A percentile compares a stretch with the other conserved stretches of the same genome.
These are phyloP conservation scores for Pichia kudriavzevii DNA, from an alignment of 1,139 yeast species.

Conservation along the genomic window DNA sequence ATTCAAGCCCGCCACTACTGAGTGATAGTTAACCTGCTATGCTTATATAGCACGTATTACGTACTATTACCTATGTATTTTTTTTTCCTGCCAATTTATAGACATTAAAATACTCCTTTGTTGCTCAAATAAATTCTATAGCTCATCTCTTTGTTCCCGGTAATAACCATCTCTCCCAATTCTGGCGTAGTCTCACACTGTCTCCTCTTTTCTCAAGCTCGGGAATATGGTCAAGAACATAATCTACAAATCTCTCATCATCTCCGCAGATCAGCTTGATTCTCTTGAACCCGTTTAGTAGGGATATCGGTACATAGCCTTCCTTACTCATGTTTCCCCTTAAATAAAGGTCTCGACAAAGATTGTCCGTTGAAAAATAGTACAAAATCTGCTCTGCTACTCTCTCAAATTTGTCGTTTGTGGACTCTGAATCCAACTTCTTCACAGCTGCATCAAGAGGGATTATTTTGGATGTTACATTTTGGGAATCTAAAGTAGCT, in stretches of 20 bases:
- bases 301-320: slow-evolving; percentile 60
- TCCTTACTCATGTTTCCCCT: slow-evolving; percentile 68
- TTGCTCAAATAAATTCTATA: too few species aligned
- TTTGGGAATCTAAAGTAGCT: too few species aligned
- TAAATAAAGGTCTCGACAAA: slow-evolving; percentile 68
- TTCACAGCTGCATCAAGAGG: too few species aligned
- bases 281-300: slow-evolving; percentile 64
- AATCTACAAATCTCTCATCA: slow-evolving; percentile 35
- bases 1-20: slow-evolving; percentile 10
- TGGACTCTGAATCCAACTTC: too few species aligned
- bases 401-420: too few species aligned
- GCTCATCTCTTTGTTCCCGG: not conserved
- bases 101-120: too few species aligned
- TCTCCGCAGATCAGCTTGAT: slow-evolving; percentile 48
- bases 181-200: slow-evolving; percentile 34
- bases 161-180: slow-evolving; percentile 42
- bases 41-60: not conserved
- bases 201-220: slow-evolving; percentile 29
- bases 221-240: slow-evolving; percentile 25
- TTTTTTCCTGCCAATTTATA: not conserved
- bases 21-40: not conserved
- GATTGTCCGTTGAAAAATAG: slow-evolving; percentile 80
- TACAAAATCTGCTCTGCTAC: slow-evolving; percentile 62
- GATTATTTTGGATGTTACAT: too few species aligned
- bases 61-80: slow-evolving; percentile 1